Evolutionary conservation across 73 alveolate species (phyloP), one percentile per base, ranked within the genome.

Genomic region (Tetrahymena thermophila): DNA sequence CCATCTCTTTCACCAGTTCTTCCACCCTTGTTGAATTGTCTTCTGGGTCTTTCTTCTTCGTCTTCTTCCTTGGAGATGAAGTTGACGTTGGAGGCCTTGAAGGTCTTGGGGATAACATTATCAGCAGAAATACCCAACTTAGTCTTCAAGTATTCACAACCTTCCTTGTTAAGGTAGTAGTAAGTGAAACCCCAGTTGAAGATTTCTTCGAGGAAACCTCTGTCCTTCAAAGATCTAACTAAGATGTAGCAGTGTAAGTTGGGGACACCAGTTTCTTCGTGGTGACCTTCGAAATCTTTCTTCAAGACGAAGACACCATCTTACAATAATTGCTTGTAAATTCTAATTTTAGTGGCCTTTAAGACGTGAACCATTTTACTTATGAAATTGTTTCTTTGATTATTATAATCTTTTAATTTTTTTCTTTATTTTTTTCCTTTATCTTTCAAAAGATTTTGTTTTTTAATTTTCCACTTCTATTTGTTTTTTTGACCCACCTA

Each of bases 131-230:
- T 71, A 71, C 89, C 89, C 94, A 98, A 97, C 95, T 97, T 96
- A 94, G 97, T 97, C 97, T 98, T 97, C 95, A 98, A 97, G 98
- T 97, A 98, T 84, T 96, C 96, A 43, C 97, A 98, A 55, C 99
- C 99, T 95, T 96, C 96, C 96, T 96, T 95, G 94, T 97, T 98
- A 97, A 98, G 96, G 96, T 96, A 96, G 98, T 98, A 98, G 98
- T 98, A 98, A 96, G 96, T 97, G 99, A 99, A 98, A 95, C 97
- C 98, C 99, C 99, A 98, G 97, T 96, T 94, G 98, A 97, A 98
- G 96, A 97, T 97, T 94, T 97, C 99, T 34, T 97, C 95, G 35
- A 96, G 97, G 94, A 93, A 95, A 94, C 98, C 96, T 96, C 97
- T 97, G 42, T 99, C 97, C 95, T 96, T 97, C 94, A 98, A 97